Conservation (phyloP, 176 grass and related monocot species). For the Coix lacrymajobi region DNA sequence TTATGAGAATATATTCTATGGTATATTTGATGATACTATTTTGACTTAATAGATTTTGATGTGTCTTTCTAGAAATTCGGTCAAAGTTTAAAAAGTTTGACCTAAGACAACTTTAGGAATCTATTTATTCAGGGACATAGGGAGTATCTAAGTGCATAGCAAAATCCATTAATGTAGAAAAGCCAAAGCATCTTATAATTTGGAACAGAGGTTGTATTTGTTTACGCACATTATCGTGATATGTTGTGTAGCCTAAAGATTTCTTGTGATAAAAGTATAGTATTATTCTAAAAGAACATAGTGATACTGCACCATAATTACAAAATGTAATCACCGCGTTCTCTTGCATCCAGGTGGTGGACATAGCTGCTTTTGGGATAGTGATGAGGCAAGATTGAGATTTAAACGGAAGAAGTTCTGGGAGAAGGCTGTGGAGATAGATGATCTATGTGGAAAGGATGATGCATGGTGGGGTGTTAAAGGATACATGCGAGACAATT, state of each 20-base stretch:
- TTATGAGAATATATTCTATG: no score
- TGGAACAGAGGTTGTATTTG: no score
- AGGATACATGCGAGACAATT: slow-evolving; percentile 76
- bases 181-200: no score
- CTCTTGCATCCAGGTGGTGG: slow-evolving; percentile 51
- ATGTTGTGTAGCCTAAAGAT: background rate
- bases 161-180: no score
- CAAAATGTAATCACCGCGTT: background rate
- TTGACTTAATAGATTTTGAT: no score
- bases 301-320: background rate
- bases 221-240: background rate
- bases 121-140: no score
- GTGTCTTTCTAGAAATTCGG: no score
- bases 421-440: slow-evolving; percentile 76
- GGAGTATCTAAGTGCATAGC: no score
- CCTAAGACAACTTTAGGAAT: no score
- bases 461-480: slow-evolving; percentile 90
- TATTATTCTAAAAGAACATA: background rate
- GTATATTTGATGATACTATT: no score
- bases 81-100: no score
- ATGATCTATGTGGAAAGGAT: slow-evolving; percentile 62
- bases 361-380: slow-evolving; percentile 77
- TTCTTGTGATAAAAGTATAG: background rate
- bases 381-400: slow-evolving; percentile 83
- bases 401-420: slow-evolving; percentile 58